phyloP scores from a whole-genome alignment of 352 stramenopile species.

The Achlya hypogyna region DNA sequence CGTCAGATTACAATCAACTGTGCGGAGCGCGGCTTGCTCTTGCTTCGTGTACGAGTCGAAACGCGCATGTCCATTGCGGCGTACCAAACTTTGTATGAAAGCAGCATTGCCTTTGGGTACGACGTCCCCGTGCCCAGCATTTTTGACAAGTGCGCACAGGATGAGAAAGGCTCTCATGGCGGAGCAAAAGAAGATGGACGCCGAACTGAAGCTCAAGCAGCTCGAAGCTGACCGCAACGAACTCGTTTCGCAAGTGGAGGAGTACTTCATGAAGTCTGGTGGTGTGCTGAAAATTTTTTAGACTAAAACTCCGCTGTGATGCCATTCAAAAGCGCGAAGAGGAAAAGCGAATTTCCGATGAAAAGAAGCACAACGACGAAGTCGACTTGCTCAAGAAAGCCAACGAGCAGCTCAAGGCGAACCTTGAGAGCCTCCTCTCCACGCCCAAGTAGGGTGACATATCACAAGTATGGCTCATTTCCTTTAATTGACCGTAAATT shows the following conservation, averaged over 20 bases:
- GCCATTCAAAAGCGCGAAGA: slow-evolving; percentile 52
- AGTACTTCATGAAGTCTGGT: slow-evolving; percentile 25
- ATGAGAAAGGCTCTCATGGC: slow-evolving; percentile 91
- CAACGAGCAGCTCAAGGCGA: slow-evolving; percentile 88
- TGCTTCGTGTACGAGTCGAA: slow-evolving; percentile 86
- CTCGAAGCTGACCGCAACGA: slow-evolving; percentile 71
- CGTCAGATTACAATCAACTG: slow-evolving; percentile 91
- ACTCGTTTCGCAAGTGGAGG: slow-evolving; percentile 68
- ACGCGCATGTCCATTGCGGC: slow-evolving; percentile 88
- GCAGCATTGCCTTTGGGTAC: slow-evolving; percentile 81
- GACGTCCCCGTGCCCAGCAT: neutral
- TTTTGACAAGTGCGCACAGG: neutral
- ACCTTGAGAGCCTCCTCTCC: slow-evolving; percentile 73
- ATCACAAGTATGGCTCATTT: no score
- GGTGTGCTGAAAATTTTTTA: neutral
- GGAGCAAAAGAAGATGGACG: slow-evolving; percentile 86
- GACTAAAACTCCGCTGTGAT: slow-evolving; percentile 41
- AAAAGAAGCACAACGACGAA: slow-evolving; percentile 82
- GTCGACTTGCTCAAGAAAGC: slow-evolving; percentile 77
- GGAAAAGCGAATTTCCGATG: slow-evolving; percentile 54
- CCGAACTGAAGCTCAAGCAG: slow-evolving; percentile 72
- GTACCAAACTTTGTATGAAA: slow-evolving; percentile 91
- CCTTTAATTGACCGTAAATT: no score
- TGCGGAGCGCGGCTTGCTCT: slow-evolving; percentile 79
- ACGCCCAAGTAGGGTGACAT: slow-evolving; percentile 39